These are phyloP conservation scores for Taphrina pruni DNA, from an alignment of 1,139 yeast species.

Conservation along the genomic window DNA sequence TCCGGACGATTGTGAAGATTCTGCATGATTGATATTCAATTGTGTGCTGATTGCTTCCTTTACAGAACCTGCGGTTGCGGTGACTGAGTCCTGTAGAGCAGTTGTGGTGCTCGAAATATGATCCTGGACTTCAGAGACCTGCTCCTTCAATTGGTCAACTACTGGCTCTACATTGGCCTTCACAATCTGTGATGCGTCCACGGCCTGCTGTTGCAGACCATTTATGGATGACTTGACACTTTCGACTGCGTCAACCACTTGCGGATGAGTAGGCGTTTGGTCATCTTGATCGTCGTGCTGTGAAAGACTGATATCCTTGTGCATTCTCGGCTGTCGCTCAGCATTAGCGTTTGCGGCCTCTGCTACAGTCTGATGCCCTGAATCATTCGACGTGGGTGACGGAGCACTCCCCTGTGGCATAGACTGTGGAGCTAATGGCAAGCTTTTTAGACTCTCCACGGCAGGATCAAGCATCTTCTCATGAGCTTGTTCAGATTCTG, in stretches of 20 bases:
- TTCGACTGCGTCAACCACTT: neutral
- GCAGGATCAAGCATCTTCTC: constrained; percentile 3
- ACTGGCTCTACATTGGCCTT: neutral
- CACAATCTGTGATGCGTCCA: neutral
- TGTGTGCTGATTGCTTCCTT: neutral
- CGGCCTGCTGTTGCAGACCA: neutral
- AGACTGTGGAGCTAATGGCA: neutral
- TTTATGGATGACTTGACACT: constrained; percentile 2
- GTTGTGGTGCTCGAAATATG: neutral
- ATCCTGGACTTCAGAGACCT: neutral
- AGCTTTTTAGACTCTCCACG: constrained; percentile 1
- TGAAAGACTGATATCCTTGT: neutral
- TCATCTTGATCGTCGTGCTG: neutral
- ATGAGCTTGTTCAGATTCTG: constrained; percentile 2
- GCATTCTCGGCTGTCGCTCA: neutral
- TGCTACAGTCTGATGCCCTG: neutral
- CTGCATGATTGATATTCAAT: neutral
- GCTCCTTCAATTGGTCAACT: neutral
- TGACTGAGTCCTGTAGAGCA: neutral
- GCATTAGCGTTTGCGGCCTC: constrained; percentile 2
- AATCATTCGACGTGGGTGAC: neutral
- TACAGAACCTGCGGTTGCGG: neutral
- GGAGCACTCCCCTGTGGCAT: neutral
- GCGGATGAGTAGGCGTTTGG: neutral
- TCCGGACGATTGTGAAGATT: neutral